Percentiles rank a stretch among this genome's conserved stretches.
These are phyloP conservation scores for Xylaria sp. DNA, from an alignment of 2,329 filamentous ascomycete genomes.

Conservation along the genomic window DNA sequence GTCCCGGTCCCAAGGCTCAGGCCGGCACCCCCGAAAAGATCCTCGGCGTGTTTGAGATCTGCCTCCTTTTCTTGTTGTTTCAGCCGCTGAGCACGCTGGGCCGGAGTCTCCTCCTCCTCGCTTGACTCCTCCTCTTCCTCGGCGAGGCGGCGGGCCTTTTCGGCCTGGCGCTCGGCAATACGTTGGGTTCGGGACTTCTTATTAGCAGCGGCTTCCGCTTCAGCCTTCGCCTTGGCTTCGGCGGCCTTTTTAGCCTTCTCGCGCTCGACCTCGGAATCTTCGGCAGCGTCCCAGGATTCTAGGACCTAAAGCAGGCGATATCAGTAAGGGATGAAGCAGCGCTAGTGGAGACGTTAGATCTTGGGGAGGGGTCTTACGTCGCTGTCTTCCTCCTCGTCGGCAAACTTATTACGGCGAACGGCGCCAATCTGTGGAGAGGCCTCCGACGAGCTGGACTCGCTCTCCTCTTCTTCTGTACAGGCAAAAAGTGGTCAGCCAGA, in stretches of 20 bases:
- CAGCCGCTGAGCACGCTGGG: conserved; percentile 78
- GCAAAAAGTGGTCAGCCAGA: conserved; percentile 43
- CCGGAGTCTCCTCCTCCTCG: conserved; percentile 77
- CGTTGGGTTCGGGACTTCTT: conserved; percentile 92
- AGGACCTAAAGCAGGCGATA: conserved; percentile 70
- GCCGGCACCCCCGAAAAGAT: conserved; percentile 82
- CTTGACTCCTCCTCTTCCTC: conserved; percentile 68
- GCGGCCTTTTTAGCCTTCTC: conserved; percentile 91
- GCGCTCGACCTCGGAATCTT: conserved; percentile 95
- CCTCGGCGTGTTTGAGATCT: conserved; percentile 89
- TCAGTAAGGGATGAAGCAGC: conserved; percentile 30
- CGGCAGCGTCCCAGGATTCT: conserved; percentile 96
- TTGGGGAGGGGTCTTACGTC: conserved; percentile 68
- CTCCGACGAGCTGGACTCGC: conserved; percentile 51
- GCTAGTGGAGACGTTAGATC: not conserved
- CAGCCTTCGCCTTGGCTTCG: conserved; percentile 88
- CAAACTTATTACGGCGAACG: conserved; percentile 74
- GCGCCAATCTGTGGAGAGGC: conserved; percentile 54
- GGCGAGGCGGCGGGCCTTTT: conserved; percentile 64
- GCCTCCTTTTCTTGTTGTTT: conserved; percentile 85
- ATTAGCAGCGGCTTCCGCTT: conserved; percentile 85
- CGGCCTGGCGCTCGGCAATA: conserved; percentile 80
- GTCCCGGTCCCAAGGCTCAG: conserved; percentile 66
- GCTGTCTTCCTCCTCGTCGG: conserved; percentile 87
- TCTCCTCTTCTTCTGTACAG: conserved; percentile 52